phyloP scores from a whole-genome alignment of 164 flowering plant species.

The Dillenia turbinata region DNA sequence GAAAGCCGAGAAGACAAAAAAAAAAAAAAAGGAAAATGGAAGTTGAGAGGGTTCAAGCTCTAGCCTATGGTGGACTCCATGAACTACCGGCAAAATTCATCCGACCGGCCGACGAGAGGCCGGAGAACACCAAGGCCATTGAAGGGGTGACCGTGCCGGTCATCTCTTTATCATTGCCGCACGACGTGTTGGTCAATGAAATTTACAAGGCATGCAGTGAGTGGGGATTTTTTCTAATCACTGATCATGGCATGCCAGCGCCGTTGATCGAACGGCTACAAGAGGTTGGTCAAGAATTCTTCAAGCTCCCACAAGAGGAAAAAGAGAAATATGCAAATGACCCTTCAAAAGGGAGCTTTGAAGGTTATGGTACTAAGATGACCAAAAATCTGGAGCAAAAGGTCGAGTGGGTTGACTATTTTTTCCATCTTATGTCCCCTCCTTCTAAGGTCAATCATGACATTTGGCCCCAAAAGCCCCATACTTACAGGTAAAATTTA shows the following conservation, averaged over 20 bases:
- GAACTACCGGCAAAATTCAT: slow-evolving; percentile 35
- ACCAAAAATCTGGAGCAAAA: slow-evolving; percentile 34
- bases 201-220: slow-evolving; percentile 25
- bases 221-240: slow-evolving; percentile 47
- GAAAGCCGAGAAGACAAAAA: background rate
- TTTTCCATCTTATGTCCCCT: slow-evolving; percentile 35
- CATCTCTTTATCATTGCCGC: slow-evolving; percentile 29
- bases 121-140: slow-evolving; percentile 33
- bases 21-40: slow-evolving; percentile 7
- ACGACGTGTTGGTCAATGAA: slow-evolving; percentile 19
- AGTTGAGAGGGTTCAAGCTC: slow-evolving; percentile 33
- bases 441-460: slow-evolving; percentile 25
- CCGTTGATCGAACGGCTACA: slow-evolving; percentile 26
- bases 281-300: slow-evolving; percentile 35
- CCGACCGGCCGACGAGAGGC: slow-evolving; percentile 38
- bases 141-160: slow-evolving; percentile 36
- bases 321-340: slow-evolving; percentile 44
- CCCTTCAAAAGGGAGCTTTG: slow-evolving; percentile 25
- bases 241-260: slow-evolving; percentile 36
- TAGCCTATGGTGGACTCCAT: slow-evolving; percentile 16
- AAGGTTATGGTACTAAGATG: slow-evolving; percentile 57
- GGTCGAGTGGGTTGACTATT: slow-evolving; percentile 52
- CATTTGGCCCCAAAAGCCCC: slow-evolving; percentile 37
- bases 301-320: slow-evolving; percentile 35
- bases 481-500: slow-evolving; percentile 36